Base-by-base conservation (phyloP, 805 yeast genomes). In the Sugiyamaella lignohabitans region DNA sequence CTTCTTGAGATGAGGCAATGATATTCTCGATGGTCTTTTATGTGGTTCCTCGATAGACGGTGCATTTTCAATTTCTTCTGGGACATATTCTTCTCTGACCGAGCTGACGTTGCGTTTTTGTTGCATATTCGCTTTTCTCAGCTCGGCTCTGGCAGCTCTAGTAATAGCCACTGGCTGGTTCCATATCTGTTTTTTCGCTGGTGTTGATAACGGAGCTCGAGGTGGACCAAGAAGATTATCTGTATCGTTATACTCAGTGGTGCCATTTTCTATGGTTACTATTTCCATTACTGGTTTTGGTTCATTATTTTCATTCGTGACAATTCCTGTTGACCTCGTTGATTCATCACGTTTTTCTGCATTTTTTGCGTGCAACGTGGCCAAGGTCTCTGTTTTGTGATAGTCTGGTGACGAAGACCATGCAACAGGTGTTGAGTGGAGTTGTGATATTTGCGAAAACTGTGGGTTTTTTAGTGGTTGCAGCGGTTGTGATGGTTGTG, bases 391-490 rank as follows among this genome's bases (percentile, higher is more conserved):
- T 2, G 48, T 51, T 22, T 38, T 27, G 30, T 51, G 56, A 16
- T 19, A 50, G 16, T 39, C 53, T 3, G 56, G 55, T 4, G 56
- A 53, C 6, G 51, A 38, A 1, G 57, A 53, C 56, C 56, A 52
- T 8, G 43, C n/a, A 10, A 47, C 23, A 17, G 27, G 47, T 18
- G 51, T 27, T 6, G 10, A 6, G 30, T n/a, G n/a, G n/a, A n/a
- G n/a, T n/a, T n/a, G n/a, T n/a, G n/a, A n/a, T n/a, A n/a, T n/a
- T n/a, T n/a, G n/a, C n/a, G n/a, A n/a, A n/a, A n/a, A n/a, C n/a
- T n/a, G n/a, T n/a, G n/a, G n/a, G n/a, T n/a, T n/a, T n/a, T n/a
- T n/a, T n/a, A n/a, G n/a, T n/a, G n/a, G n/a, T n/a, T n/a, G n/a
- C n/a, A n/a, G n/a, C n/a, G n/a, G n/a, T n/a, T n/a, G n/a, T n/a